These are phyloP conservation scores for Xylaria sp. DNA, from an alignment of 2,329 filamentous ascomycete species.

Conservation along the genomic window DNA sequence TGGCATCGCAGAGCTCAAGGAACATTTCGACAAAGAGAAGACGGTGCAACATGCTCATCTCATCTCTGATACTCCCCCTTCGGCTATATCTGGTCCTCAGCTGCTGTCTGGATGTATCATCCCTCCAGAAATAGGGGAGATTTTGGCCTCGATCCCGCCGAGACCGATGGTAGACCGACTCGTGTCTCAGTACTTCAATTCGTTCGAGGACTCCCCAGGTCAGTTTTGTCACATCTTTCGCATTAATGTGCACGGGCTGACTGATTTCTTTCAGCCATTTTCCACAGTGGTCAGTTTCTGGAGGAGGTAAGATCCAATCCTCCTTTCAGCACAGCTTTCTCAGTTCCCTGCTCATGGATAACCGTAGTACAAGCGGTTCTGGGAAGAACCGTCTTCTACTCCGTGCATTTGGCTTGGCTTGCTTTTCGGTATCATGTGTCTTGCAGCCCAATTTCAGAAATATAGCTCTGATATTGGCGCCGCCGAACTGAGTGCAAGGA, in stretches of 20 bases:
- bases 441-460: not conserved
- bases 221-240: not conserved
- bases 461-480: not conserved
- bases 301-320: not conserved
- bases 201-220: not conserved
- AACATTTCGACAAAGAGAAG: conserved; percentile 50
- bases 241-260: not conserved
- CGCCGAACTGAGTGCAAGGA: not conserved
- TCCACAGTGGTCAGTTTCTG: not conserved
- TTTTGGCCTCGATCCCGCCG: not conserved
- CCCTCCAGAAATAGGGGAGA: not conserved
- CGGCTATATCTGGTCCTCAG: conserved; percentile 36
- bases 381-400: not conserved
- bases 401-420: not conserved
- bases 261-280: not conserved
- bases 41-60: conserved; percentile 21
- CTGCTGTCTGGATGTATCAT: conserved; percentile 50
- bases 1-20: conserved; percentile 54
- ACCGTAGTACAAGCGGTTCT: not conserved
- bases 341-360: not conserved
- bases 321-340: not conserved
- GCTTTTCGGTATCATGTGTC: not conserved
- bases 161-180: not conserved
- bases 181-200: not conserved
- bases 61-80: not conserved